Conservation (phyloP, 2,329 filamentous ascomycete genomes). For the Alternaria triticina region DNA sequence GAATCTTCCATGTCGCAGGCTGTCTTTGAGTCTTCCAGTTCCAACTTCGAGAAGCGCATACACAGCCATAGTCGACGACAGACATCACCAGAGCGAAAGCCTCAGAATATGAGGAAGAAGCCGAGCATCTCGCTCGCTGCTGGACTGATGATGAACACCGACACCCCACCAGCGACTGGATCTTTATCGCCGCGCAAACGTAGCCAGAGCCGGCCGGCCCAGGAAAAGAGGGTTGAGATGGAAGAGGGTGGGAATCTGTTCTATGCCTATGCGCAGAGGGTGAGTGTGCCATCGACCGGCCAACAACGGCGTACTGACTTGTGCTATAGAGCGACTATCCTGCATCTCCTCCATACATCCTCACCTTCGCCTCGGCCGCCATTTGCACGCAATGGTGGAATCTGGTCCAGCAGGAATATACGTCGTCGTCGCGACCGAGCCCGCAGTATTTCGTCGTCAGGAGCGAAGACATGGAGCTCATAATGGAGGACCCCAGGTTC, state of each 20-base stretch:
- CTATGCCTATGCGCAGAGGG: conserved; percentile 46
- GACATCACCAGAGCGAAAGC: conserved; percentile 28
- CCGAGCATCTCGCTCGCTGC: conserved; percentile 44
- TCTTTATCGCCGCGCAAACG: conserved; percentile 24
- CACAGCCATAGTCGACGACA: conserved; percentile 27
- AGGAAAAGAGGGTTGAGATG: conserved; percentile 10
- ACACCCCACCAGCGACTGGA: conserved; percentile 15
- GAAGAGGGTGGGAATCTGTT: conserved; percentile 32
- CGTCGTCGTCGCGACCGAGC: conserved; percentile 37
- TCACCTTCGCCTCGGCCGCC: conserved; percentile 43
- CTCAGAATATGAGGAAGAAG: conserved; percentile 35
- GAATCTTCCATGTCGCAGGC: conserved; percentile 32
- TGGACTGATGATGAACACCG: conserved; percentile 44
- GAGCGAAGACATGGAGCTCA: conserved; percentile 43
- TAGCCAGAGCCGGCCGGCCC: conserved; percentile 13
- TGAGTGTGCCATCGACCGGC: conserved; percentile 14
- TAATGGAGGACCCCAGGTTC: conserved; percentile 40
- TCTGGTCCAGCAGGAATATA: conserved; percentile 41
- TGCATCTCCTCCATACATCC: conserved; percentile 41
- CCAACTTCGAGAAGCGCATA: conserved; percentile 31
- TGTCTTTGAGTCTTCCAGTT: conserved; percentile 26
- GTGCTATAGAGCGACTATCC: conserved; percentile 36
- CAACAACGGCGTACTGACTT: conserved; percentile 14
- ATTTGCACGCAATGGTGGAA: conserved; percentile 44
- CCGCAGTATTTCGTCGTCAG: conserved; percentile 45